These are phyloP conservation scores for Hydnum rufescens DNA, from an alignment of 768 basidiomycete species.

Conservation along the genomic window DNA sequence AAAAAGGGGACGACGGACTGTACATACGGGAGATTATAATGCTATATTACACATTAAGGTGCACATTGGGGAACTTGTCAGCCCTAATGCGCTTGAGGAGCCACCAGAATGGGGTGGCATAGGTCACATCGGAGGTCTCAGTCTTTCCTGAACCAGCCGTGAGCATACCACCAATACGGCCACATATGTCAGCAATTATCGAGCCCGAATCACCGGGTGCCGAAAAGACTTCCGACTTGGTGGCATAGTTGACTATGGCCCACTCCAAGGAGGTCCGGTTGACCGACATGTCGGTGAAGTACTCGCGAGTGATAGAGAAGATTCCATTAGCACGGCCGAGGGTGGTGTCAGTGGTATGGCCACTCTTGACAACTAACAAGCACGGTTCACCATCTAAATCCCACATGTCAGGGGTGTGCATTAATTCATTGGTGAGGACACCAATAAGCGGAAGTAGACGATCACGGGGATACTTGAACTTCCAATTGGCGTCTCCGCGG, in stretches of 20 bases:
- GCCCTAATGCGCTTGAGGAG: conserved; percentile 18
- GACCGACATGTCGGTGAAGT: no score
- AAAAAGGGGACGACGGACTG: no score
- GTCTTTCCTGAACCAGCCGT: no score
- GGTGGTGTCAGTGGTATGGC: conserved; percentile 20
- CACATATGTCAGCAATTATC: no score
- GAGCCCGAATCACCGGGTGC: no score
- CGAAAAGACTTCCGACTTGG: no score
- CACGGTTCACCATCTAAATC: no score
- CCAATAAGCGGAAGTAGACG: conserved; percentile 18
- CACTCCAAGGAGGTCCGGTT: conserved; percentile 17
- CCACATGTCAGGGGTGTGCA: conserved; percentile 14
- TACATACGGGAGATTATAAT: no score
- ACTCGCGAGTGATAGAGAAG: conserved; percentile 14
- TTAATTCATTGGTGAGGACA: conserved; percentile 13
- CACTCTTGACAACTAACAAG: conserved; percentile 21
- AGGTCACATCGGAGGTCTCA: conserved; percentile 20
- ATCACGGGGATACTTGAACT: conserved; percentile 18
- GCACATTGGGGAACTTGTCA: conserved; percentile 12
- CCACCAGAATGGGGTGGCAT: conserved; percentile 20
- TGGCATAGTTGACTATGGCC: conserved; percentile 16
- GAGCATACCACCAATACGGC: no score
- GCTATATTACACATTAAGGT: conserved; percentile 2
- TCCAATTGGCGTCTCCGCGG: no score
- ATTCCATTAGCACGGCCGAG: conserved; percentile 20